Evolutionary conservation across 257 asterid species (phyloP).

Genomic region (Asclepias syriaca): DNA sequence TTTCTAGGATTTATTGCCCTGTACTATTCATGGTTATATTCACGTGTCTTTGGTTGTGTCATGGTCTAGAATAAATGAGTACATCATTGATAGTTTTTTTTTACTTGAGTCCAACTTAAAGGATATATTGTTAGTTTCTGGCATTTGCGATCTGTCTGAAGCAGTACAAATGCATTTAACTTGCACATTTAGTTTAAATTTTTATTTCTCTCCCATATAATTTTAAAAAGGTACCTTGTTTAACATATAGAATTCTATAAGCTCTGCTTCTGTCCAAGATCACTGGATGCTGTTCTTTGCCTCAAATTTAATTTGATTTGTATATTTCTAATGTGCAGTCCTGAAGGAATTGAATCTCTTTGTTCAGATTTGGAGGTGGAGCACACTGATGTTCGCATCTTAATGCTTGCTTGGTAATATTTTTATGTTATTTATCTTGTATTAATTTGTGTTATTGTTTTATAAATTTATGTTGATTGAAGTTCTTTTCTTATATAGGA

Average conservation of each 20-base stretch:
- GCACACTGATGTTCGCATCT: constrained; percentile 68
- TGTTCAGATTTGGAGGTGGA: constrained; percentile 83
- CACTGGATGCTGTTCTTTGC: neutral
- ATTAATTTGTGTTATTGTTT: neutral
- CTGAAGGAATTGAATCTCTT: constrained; percentile 73
- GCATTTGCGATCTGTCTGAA: neutral
- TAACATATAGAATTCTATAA: neutral
- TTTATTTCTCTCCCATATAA: neutral
- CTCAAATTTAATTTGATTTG: neutral
- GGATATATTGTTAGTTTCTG: neutral
- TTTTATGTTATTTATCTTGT: neutral
- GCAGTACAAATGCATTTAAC: neutral
- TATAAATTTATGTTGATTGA: constrained; percentile 14
- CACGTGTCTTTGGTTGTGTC: neutral
- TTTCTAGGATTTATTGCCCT: neutral
- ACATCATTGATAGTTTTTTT: neutral
- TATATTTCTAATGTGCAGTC: constrained; percentile 30
- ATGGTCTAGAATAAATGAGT: neutral
- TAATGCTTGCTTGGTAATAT: constrained; percentile 88
- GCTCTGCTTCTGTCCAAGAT: constrained; percentile 1
- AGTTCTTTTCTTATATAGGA: constrained; percentile 37
- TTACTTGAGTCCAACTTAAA: neutral
- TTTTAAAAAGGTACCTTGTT: neutral
- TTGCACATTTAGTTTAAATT: neutral
- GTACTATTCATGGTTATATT: neutral